Evolutionary conservation across 2,329 filamentous ascomycete species (phyloP).

Genomic region (Hymenoscyphus repandus): DNA sequence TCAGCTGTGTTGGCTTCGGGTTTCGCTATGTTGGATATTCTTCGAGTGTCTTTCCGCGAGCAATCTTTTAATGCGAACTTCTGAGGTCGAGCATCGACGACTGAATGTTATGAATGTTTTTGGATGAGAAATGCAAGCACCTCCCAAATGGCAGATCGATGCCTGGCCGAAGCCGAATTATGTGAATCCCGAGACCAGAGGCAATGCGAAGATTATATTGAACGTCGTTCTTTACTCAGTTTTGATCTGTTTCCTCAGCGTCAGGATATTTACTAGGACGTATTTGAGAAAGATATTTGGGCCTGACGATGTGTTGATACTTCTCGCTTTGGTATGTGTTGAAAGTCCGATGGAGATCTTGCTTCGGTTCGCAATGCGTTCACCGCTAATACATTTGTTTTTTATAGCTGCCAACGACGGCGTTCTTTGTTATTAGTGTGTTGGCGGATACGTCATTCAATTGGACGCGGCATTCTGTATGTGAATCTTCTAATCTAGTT

Average conservation of each 20-base stretch:
- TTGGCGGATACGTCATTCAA: slow-evolving; percentile 33
- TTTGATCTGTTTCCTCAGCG: slow-evolving; percentile 36
- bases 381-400: neutral
- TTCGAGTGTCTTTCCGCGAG: no score
- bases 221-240: slow-evolving; percentile 37
- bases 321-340: slow-evolving; percentile 34
- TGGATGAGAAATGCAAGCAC: slow-evolving; percentile 18
- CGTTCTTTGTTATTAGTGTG: slow-evolving; percentile 34
- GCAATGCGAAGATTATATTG: slow-evolving; percentile 38
- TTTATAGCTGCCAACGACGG: slow-evolving; percentile 31
- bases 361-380: neutral
- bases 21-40: no score
- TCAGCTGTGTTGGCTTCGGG: no score
- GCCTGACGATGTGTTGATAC: slow-evolving; percentile 42
- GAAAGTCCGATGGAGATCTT: neutral
- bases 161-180: slow-evolving; percentile 40
- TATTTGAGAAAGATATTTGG: slow-evolving; percentile 40
- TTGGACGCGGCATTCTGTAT: slow-evolving; percentile 34
- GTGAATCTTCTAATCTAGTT: neutral
- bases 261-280: slow-evolving; percentile 42
- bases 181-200: slow-evolving; percentile 39
- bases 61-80: no score
- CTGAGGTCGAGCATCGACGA: no score
- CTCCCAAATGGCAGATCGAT: slow-evolving; percentile 14
- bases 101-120: no score